phyloP scores from a whole-genome alignment of 2,329 filamentous ascomycete species.

The Diaporthe sp. region DNA sequence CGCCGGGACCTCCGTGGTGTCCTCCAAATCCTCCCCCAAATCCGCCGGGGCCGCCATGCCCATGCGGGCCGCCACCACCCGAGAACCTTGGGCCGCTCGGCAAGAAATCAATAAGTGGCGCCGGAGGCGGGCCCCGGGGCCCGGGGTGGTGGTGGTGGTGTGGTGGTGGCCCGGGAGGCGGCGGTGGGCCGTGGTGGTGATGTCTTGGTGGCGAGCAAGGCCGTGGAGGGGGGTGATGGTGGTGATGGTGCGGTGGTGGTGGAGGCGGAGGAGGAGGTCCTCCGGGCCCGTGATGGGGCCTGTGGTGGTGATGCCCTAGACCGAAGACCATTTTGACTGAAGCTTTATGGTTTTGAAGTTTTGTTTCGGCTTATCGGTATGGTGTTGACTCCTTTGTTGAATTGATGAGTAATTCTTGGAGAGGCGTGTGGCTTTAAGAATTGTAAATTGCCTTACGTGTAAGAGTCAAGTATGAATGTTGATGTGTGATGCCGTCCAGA shows the following conservation, averaged over 20 bases:
- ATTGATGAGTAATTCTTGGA: background rate
- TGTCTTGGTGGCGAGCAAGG: slow-evolving; percentile 6
- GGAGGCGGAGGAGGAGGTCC: slow-evolving; percentile 6
- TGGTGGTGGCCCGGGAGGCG: slow-evolving; percentile 3
- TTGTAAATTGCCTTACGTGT: background rate
- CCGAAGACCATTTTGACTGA: slow-evolving; percentile 24
- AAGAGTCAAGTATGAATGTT: background rate
- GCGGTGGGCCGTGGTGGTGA: background rate
- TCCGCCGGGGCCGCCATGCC: background rate
- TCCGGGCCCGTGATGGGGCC: background rate
- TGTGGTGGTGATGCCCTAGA: slow-evolving; percentile 25
- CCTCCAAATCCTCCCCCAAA: background rate
- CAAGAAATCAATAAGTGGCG: background rate
- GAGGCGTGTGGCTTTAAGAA: background rate
- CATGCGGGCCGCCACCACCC: background rate
- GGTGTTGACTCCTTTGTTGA: background rate
- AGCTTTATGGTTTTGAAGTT: background rate
- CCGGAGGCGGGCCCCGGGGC: background rate
- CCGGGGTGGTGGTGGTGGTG: slow-evolving; percentile 6
- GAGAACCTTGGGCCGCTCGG: background rate
- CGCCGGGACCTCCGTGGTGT: background rate
- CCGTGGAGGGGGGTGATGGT: background rate
- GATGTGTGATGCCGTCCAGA: background rate
- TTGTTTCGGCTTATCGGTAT: background rate
- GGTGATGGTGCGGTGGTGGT: background rate